Evolutionary conservation across 768 basidiomycete species (phyloP), one percentile per base, ranked within the genome.

Genomic region (Boletus tylopilopsis): DNA sequence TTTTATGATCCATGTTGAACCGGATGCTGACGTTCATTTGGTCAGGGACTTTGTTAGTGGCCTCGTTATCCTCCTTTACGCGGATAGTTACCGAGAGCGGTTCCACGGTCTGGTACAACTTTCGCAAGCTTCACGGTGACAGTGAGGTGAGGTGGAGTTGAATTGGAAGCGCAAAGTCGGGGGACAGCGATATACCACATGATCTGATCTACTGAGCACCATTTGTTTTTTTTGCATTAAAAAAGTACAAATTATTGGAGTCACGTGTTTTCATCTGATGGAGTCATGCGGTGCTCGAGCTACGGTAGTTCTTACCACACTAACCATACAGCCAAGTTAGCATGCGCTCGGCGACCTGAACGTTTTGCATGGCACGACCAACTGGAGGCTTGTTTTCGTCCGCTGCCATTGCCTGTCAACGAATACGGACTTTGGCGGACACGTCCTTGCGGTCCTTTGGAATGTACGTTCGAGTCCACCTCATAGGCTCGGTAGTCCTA

Each of bases 361-460:
- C 36, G 13, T 43, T 41, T 46, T 45, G 27, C 45, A 69, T 68
- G 68, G 45, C 54, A 53, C 61, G 42, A 53, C 64, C 49, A 45
- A 41, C 49, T 27, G 4, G 32, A 39, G 42, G 45, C 50, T 53
- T 55, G 24, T 62, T 62, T 33, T 53, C 62, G 32, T 48, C 47
- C 45, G 43, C 43, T 5, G 38, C 57, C 25, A 47, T 54, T 18
- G 43, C 60, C 29, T 63, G 66, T 36, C 70, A 70, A 52, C 68
- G 72, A 30, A 53, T 68, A 44, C 69, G 76, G 13, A 71, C 65
- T 5, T 53, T 70, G 25, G 75, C 76, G 18, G 68, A 71, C 45
- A 67, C 72, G 34, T 80, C 81, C 59, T 83, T 90, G 65, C 79
- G 84, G 46, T 79, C 78, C 42, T 90, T 91, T 62, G 89, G 89